Evolutionary conservation across 2,329 filamentous ascomycete species (phyloP).

Genomic region (Fonsecaea pugnacius): DNA sequence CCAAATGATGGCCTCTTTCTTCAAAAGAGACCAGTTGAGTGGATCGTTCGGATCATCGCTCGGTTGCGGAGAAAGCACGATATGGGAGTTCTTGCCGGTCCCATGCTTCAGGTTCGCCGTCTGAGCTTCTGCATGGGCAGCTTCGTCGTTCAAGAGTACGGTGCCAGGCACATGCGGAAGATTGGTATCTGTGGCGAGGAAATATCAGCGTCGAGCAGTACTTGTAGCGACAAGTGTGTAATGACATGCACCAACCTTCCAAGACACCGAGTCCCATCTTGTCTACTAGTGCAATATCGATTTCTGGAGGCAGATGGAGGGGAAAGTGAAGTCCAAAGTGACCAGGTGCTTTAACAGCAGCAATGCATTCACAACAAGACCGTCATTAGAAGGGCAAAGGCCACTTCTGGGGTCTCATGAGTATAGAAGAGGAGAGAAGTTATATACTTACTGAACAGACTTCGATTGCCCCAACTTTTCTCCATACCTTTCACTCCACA

Average conservation of each 20-base stretch:
- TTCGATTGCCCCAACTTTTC: constrained; percentile 9
- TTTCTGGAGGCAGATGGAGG: neutral
- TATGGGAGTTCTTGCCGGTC: constrained; percentile 22
- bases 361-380: neutral
- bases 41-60: constrained; percentile 26
- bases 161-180: constrained; percentile 26
- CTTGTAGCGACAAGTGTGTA: neutral
- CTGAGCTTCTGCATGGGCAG: constrained; percentile 4
- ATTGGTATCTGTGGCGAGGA: constrained; percentile 5
- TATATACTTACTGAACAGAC: constrained; percentile 8
- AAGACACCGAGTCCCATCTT: constrained; percentile 19
- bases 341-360: neutral
- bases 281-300: neutral
- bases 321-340: neutral
- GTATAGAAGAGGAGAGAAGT: neutral
- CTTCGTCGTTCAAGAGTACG: constrained; percentile 23
- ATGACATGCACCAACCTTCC: constrained; percentile 5
- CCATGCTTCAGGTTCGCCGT: constrained; percentile 28
- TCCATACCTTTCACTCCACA: neutral
- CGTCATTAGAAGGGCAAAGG: neutral
- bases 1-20: constrained; percentile 21
- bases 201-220: neutral
- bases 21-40: constrained; percentile 22
- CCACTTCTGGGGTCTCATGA: neutral
- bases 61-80: constrained; percentile 36